Base-by-base conservation (phyloP, 2,329 filamentous ascomycete genomes). In the Bimuria novae-zelandiae region DNA sequence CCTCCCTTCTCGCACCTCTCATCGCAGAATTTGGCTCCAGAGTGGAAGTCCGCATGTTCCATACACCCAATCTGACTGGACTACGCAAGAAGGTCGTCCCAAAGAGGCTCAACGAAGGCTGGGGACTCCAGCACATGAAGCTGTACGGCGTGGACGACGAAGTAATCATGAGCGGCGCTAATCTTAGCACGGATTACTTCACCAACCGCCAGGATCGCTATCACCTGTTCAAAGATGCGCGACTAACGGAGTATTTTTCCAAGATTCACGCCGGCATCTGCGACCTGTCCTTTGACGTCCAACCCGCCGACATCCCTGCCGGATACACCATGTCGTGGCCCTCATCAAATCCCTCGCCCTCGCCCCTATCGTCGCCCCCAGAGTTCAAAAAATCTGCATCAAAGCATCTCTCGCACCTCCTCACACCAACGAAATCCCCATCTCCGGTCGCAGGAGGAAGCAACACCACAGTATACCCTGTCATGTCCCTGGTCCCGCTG, bases 71-170 rank as follows among this genome's bases (percentile, higher is more conserved):
- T 67, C 76, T 99, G 59, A 96, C 90, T 2, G 94, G 94, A 0
- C 64, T 95, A 52, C 84, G 88, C 45, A 97, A 97, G 76, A 86
- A 87, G 65, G 80, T 89, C 61, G 84, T 97, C 2, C 94, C 94
- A 0, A 90, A 85, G 69, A 83, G 94, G 17, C 93, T 99, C 71
- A 99, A 99, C 63, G 94, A 99, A 76, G 94, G 94, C 16, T 99
- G 94, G 94, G 94, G 94, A 1, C 76, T 99, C 56, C 94, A 99
- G 71, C 94, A 99, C 70, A 99, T 99, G 93, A 99, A 99, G 80
- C 80, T 99, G 0, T 99, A 99, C 64, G 94, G 94, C 0, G 79
- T 96, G 19, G 94, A 99, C 65, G 92, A 99, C 67, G 92, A 96
- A 73, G 89, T 99, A 52, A 93, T 99, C 60, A 84, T 99, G 65